Conservation (phyloP, 2,329 filamentous ascomycete genomes). For the Scolecobasidium constrictum region DNA sequence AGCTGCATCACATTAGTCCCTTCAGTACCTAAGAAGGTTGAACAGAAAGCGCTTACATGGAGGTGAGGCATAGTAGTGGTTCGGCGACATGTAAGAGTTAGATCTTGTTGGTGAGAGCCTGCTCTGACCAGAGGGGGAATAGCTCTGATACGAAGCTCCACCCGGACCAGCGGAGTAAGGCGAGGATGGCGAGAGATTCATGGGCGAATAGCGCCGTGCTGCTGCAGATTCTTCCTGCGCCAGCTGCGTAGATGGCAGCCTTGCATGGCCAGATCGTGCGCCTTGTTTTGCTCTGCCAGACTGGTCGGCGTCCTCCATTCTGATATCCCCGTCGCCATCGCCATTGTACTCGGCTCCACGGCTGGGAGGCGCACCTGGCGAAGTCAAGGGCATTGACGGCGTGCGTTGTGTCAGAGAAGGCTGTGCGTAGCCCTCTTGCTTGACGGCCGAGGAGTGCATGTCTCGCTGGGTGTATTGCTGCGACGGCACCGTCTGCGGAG, state of each 20-base stretch:
- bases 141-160: slow-evolving; percentile 30
- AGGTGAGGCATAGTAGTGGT: slow-evolving; percentile 48
- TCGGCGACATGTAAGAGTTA: slow-evolving; percentile 46
- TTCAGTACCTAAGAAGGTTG: slow-evolving; percentile 14
- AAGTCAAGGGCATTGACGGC: slow-evolving; percentile 24
- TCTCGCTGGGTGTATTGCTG: slow-evolving; percentile 11
- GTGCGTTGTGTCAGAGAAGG: slow-evolving; percentile 24
- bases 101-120: slow-evolving; percentile 72
- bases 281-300: slow-evolving; percentile 64
- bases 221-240: slow-evolving; percentile 66
- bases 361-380: slow-evolving; percentile 20
- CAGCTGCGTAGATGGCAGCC: slow-evolving; percentile 66
- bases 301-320: slow-evolving; percentile 75
- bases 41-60: slow-evolving; percentile 10
- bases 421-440: slow-evolving; percentile 17
- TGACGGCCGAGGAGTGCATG: slow-evolving; percentile 18
- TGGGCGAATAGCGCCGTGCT: slow-evolving; percentile 88
- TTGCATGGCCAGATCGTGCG: slow-evolving; percentile 66
- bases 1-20: slow-evolving; percentile 17
- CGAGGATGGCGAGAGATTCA: slow-evolving; percentile 79
- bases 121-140: slow-evolving; percentile 38
- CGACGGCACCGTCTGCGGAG: slow-evolving; percentile 10
- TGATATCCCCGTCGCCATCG: slow-evolving; percentile 31
- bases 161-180: slow-evolving; percentile 59
- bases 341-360: slow-evolving; percentile 24